Evolutionary conservation across 345 rosid genomes (phyloP).

Genomic region (Linum usitatissimum): DNA sequence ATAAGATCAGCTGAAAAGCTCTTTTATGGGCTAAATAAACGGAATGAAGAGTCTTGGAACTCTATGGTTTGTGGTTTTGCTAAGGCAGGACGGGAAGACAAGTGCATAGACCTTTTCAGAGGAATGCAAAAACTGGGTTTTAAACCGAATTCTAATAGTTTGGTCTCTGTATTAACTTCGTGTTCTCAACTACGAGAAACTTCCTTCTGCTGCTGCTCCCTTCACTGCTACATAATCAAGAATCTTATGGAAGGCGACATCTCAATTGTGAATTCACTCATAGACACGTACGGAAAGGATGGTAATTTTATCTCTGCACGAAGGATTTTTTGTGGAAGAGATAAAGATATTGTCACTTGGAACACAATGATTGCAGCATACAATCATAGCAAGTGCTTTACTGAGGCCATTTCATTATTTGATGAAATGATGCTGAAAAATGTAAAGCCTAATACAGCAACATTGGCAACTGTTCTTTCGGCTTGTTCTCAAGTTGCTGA

Average conservation of each 20-base stretch:
- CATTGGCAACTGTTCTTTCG: conserved; percentile 42
- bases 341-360: conserved; percentile 45
- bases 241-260: conserved; percentile 18
- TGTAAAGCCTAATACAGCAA: conserved; percentile 38
- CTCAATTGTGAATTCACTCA: conserved; percentile 39
- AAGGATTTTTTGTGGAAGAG: conserved; percentile 31
- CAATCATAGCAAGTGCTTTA: conserved; percentile 22
- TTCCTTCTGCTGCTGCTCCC: conserved; percentile 36
- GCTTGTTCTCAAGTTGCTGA: conserved; percentile 55
- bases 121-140: conserved; percentile 34
- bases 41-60: conserved; percentile 37
- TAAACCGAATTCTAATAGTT: conserved; percentile 29
- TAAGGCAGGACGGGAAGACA: conserved; percentile 31
- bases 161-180: conserved; percentile 43
- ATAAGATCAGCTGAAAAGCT: conserved; percentile 36
- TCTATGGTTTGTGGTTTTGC: conserved; percentile 41
- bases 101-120: conserved; percentile 36
- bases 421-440: conserved; percentile 41
- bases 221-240: conserved; percentile 46
- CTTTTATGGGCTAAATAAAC: conserved; percentile 18
- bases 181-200: conserved; percentile 38
- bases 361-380: conserved; percentile 45
- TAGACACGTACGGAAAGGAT: conserved; percentile 52
- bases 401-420: conserved; percentile 42
- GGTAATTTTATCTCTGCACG: conserved; percentile 33